Evolutionary conservation across 768 basidiomycete genomes (phyloP).

Genomic region (Trametes cinnabarina): DNA sequence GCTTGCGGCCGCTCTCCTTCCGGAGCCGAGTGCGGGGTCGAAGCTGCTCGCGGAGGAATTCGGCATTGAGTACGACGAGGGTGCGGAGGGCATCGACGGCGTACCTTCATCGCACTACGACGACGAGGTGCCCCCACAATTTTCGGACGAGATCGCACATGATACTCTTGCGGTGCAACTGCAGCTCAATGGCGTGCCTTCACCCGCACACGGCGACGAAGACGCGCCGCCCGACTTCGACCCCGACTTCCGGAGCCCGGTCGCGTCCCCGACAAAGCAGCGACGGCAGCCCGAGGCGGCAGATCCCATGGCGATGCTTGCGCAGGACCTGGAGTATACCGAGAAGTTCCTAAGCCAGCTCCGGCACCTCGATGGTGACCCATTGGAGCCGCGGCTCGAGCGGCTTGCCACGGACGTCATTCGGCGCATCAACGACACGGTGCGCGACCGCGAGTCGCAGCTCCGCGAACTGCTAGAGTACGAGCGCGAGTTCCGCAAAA

Average conservation of each 20-base stretch:
- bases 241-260: conserved; percentile 42
- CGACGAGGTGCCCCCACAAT: conserved; percentile 32
- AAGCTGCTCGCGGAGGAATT: conserved; percentile 84
- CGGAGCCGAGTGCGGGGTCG: conserved; percentile 76
- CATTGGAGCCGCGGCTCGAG: conserved; percentile 49
- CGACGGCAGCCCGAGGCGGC: conserved; percentile 30
- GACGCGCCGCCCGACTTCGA: conserved; percentile 38
- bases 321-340: conserved; percentile 72
- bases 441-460: conserved; percentile 76
- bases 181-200: conserved; percentile 18
- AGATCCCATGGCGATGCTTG: conserved; percentile 72
- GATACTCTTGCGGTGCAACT: conserved; percentile 18
- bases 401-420: conserved; percentile 73
- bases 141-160: conserved; percentile 22
- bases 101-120: conserved; percentile 28
- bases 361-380: conserved; percentile 61
- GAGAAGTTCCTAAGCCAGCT: conserved; percentile 75
- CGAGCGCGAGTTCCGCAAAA: conserved; percentile 77
- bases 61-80: conserved; percentile 86
- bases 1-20: conserved; percentile 83
- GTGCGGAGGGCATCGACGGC: conserved; percentile 77
- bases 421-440: conserved; percentile 70
- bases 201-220: conserved; percentile 26
- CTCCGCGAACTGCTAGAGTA: conserved; percentile 74
- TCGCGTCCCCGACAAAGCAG: conserved; percentile 31